Evolutionary conservation across 495 filamentous ascomycete species (phyloP), one percentile per base, ranked within the genome.

Genomic region (Xylaria nigripes): DNA sequence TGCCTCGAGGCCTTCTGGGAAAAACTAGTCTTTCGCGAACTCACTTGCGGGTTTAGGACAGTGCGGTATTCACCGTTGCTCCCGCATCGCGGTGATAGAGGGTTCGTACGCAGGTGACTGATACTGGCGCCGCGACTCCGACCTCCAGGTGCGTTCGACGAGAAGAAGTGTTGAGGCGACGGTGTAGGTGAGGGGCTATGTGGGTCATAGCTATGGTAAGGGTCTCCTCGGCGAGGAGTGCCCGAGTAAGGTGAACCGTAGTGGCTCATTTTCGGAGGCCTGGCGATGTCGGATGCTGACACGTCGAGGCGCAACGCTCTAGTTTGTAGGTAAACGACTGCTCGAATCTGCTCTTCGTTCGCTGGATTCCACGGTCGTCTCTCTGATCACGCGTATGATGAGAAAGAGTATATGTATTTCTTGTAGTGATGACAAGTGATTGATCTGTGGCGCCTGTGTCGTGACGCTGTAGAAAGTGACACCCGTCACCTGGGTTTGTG

Each of bases 21-120:
- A 67, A 72, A 76, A 64, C 61, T 64, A 49, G 67, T 70, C 66
- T 76, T 76, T 67, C 74, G 75, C 68, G 73, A 67, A 78, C 75
- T 78, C 75, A 78, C 75, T 76, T 78, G 73, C 63, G 71, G 64
- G 60, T 56, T 67, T 64, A 56, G 62, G 64, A 62, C 75, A 69
- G 75, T 78, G 67, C 72, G 74, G 68, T 78, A 78, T 51, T 79
- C 65, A 65, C 79, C 79, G 60, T 76, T 78, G 61, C 73, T 80
- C 51, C 69, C 76, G 57, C 73, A 77, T 49, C 75, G 72, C 38
- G 75, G 75, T 6, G 75, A 78, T 62, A 64, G 61, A 30, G 63
- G 36, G n/a, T 40, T 40, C 61, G 56, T 59, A 64, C 52, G 64
- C 69, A 67, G 54, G 71, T 16, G 53, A 54, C 59, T 61, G 57